Evolutionary conservation across 495 filamentous ascomycete species (phyloP).

Genomic region (Neurospora intermedia): DNA sequence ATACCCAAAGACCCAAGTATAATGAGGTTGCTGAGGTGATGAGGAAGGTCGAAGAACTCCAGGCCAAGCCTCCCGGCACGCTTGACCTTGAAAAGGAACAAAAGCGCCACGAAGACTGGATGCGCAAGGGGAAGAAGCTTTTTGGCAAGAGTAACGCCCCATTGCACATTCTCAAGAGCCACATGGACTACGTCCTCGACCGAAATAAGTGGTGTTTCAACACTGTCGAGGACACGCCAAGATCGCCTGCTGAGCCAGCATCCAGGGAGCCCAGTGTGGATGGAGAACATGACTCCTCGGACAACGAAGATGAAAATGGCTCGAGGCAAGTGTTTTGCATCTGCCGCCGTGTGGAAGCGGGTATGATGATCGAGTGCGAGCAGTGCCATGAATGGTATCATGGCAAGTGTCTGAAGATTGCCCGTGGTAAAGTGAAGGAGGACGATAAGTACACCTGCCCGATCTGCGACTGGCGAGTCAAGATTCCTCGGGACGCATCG

Average conservation of each 20-base stretch:
- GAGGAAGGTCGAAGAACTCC: slow-evolving; percentile 74
- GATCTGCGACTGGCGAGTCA: slow-evolving; percentile 94
- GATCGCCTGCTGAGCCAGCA: slow-evolving; percentile 82
- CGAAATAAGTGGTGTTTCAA: slow-evolving; percentile 89
- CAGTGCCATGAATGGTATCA: slow-evolving; percentile 99
- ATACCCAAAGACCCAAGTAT: slow-evolving; percentile 76
- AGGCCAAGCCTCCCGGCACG: slow-evolving; percentile 83
- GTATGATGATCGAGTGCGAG: slow-evolving; percentile 99
- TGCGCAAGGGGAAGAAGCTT: slow-evolving; percentile 94
- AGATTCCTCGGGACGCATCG: slow-evolving; percentile 96
- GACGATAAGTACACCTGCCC: slow-evolving; percentile 98
- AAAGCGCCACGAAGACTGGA: slow-evolving; percentile 97
- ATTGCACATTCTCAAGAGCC: slow-evolving; percentile 80
- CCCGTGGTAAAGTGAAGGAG: slow-evolving; percentile 92
- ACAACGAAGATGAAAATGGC: slow-evolving; percentile 10
- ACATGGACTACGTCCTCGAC: slow-evolving; percentile 88
- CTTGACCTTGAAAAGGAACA: slow-evolving; percentile 91
- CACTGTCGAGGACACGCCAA: slow-evolving; percentile 68
- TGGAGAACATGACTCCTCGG: slow-evolving; percentile 32
- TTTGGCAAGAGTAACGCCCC: slow-evolving; percentile 98
- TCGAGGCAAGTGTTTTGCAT: slow-evolving; percentile 83
- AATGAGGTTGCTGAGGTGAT: slow-evolving; percentile 82
- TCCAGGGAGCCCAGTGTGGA: slow-evolving; percentile 78
- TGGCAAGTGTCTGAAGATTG: slow-evolving; percentile 96
- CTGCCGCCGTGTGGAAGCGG: slow-evolving; percentile 82